Evolutionary conservation across 495 filamentous ascomycete genomes (phyloP).

Genomic region (Trichoderma virens): DNA sequence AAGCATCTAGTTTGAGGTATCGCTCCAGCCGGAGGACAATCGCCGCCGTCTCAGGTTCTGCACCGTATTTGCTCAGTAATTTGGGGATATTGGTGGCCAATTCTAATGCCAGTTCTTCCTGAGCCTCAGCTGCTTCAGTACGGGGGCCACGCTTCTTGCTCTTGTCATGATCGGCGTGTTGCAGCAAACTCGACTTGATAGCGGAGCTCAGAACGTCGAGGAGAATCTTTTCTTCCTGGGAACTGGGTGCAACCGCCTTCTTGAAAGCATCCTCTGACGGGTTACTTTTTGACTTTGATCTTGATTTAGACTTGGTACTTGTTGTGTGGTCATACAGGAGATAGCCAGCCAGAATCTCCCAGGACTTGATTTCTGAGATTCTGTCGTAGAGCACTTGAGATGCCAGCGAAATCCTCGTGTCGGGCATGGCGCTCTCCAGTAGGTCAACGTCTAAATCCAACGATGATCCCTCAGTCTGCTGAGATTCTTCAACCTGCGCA

Average conservation of each 20-base stretch:
- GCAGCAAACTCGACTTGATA: slow-evolving; percentile 58
- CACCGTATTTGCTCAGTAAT: slow-evolving; percentile 85
- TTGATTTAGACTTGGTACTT: slow-evolving; percentile 31
- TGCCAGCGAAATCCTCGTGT: slow-evolving; percentile 78
- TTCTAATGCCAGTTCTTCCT: slow-evolving; percentile 65
- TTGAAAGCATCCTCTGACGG: slow-evolving; percentile 49
- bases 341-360: slow-evolving; percentile 85
- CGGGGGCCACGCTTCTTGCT: slow-evolving; percentile 53
- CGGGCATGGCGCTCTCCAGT: slow-evolving; percentile 49
- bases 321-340: slow-evolving; percentile 84
- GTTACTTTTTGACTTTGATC: slow-evolving; percentile 29
- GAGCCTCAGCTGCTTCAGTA: slow-evolving; percentile 51
- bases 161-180: slow-evolving; percentile 54
- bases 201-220: slow-evolving; percentile 78
- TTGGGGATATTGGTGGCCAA: slow-evolving; percentile 73
- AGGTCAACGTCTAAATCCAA: slow-evolving; percentile 36
- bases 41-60: slow-evolving; percentile 75
- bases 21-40: slow-evolving; percentile 82
- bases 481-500: slow-evolving; percentile 36
- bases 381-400: slow-evolving; percentile 77
- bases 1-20: slow-evolving; percentile 76
- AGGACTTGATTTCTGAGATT: slow-evolving; percentile 68
- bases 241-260: slow-evolving; percentile 59
- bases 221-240: slow-evolving; percentile 74
- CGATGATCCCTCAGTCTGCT: slow-evolving; percentile 33